Evolutionary conservation across 257 asterid genomes (phyloP), one percentile per base, ranked within the genome.

Genomic region (Linaria vulgaris): DNA sequence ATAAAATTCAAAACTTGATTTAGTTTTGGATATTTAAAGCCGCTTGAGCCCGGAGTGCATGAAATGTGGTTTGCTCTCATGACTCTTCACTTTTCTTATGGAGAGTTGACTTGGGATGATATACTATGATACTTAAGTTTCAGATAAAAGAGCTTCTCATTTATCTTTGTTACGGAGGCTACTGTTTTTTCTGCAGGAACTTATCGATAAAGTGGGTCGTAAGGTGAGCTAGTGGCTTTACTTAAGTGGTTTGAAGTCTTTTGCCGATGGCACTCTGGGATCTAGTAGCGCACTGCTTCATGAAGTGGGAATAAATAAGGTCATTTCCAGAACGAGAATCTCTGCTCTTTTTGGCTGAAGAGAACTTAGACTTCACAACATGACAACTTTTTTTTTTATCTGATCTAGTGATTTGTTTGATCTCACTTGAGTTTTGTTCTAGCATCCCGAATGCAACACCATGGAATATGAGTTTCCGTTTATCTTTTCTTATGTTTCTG

Each of bases 231-330:
- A 81, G 66, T 87, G 96, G 97, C 80, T 92, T 49, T 81, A 89
- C 80, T 82, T 92, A 61, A 96, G 99, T n/a, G 99, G 99, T 41
- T 61, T 92, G 66, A 89, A 92, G 82, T 83, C 91, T 66, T 92
- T 85, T 77, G 84, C 87, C 41, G 99, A 92, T 85, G 99, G 99
- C 67, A 89, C 99, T 54, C 71, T 92, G 90, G 99, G 97, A 73
- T 92, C 97, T 64, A 79, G 61, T 30, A 92, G 99, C 78, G 99
- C 99, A 62, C 78, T 89, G 59, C 74, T 92, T 64, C 25, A 76
- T 71, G 96, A 87, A 84, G 98, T 92, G 64, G 72, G 69, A 70
- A 56, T 23, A 39, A 43, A 49, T 38, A 54, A 64, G 30, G 30
- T 44, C 61, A 66, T 61, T 43, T 43, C 4, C 14, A 34, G 41